Base-by-base conservation (phyloP, 306 rosid species). In the Trifolium fragiferum region DNA sequence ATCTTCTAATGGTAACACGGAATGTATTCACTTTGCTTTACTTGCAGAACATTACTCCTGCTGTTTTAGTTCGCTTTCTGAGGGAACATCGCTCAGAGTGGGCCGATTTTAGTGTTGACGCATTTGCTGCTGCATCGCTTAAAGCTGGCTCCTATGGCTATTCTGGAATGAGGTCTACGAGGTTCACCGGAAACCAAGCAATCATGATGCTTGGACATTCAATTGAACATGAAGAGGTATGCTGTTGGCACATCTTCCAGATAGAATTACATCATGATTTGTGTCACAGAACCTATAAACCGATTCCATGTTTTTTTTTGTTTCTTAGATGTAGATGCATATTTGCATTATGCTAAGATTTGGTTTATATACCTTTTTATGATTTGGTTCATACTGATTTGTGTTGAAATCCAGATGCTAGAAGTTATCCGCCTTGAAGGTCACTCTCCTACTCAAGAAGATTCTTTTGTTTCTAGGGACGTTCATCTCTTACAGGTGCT, bases 101-200 rank as follows among this genome's bases (percentile, higher is more conserved):
- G 99, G 99, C 99, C 60, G 98, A 95, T 88, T 95, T 95, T 82
- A 95, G 92, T 72, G 91, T 95, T 64, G 99, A 95, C 83, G 98
- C 98, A 13, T 95, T 89, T 74, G 59, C 92, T 43, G 97, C 97
- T 15, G 89, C 96, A 16, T 86, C 98, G 54, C 77, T 92, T 32
- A 95, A 90, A 80, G 86, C 97, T 25, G 89, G 93, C 50, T 67
- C 92, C 4, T 89, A 87, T 69, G 89, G 92, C 27, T 92, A 90
- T 85, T 92, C 98, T 15, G 97, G 97, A 70, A 87, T 92, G 89
- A 90, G 93, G 81, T 89, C 95, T 16, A 90, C 93, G 19, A 86
- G 93, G 81, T 95, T 95, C 85, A 95, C 99, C 1, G 99, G 99
- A 33, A 89, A 87, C 71, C 98, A 95, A 87, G 86, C 92, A 73